Conservation (phyloP, 352 stramenopile species). For the Phytopythium aichiense region DNA sequence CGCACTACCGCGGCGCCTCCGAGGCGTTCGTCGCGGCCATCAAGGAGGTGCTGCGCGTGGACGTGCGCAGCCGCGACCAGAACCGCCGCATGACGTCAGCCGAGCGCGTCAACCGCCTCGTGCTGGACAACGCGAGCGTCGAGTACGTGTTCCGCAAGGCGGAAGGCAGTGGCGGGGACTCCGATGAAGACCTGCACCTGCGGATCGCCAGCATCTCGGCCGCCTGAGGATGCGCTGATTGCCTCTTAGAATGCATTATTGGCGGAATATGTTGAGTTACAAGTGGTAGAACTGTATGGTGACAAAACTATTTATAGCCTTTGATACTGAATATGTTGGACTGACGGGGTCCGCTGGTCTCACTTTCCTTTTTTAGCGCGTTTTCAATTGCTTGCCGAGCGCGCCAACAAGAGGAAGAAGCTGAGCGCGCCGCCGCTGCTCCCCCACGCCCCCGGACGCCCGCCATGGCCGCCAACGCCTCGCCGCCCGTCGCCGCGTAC, state of each 20-base stretch:
- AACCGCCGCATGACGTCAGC: slow-evolving; percentile 41
- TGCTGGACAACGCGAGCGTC: slow-evolving; percentile 54
- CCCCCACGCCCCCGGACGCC: neutral
- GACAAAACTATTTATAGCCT: neutral
- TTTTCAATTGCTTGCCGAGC: neutral
- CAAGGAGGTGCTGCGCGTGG: slow-evolving; percentile 61
- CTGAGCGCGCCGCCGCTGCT: neutral
- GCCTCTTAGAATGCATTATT: neutral
- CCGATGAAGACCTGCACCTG: slow-evolving; percentile 9
- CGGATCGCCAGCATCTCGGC: neutral
- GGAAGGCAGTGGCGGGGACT: slow-evolving; percentile 1
- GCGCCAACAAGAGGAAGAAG: neutral
- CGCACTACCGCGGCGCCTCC: slow-evolving; percentile 32
- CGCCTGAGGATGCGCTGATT: neutral
- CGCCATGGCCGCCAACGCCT: slow-evolving; percentile 6
- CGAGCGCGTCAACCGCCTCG: slow-evolving; percentile 35
- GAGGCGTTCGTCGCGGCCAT: slow-evolving; percentile 39
- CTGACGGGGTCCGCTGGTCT: neutral
- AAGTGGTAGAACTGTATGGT: neutral
- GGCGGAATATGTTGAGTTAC: neutral
- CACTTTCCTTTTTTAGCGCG: slow-evolving; percentile 2
- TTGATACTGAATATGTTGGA: too few species aligned
- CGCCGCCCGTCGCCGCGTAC: slow-evolving; percentile 7
- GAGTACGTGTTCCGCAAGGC: slow-evolving; percentile 36
- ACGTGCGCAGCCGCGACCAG: slow-evolving; percentile 76